A percentile compares a stretch with the other conserved stretches of the same genome.
Evolutionary conservation across 192 early-diverging fungal species (phyloP).

Genomic region (Umbelopsis isabellina): DNA sequence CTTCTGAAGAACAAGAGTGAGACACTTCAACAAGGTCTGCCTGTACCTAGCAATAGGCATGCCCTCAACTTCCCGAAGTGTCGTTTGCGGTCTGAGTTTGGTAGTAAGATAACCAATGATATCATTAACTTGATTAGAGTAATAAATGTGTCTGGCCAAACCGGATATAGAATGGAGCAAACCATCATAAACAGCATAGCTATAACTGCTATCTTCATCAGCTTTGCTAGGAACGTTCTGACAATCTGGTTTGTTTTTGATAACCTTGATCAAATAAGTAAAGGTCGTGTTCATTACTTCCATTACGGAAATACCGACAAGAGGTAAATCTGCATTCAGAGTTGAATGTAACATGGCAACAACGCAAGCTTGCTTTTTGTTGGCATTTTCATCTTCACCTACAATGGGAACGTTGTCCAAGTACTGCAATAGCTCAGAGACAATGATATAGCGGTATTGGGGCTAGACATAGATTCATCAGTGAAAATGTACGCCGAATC

Average conservation of each 20-base stretch:
- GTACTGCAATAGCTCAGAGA: slow-evolving; percentile 50
- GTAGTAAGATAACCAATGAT: slow-evolving; percentile 55
- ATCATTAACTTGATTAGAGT: slow-evolving; percentile 57
- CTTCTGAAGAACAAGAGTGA: slow-evolving; percentile 24
- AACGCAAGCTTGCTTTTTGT: slow-evolving; percentile 47
- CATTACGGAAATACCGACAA: slow-evolving; percentile 55
- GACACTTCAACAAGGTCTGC: slow-evolving; percentile 47
- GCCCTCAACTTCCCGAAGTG: slow-evolving; percentile 40
- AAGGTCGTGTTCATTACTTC: slow-evolving; percentile 56
- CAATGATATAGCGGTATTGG: slow-evolving; percentile 53
- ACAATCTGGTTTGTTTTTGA: slow-evolving; percentile 8
- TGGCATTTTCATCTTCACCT: background rate
- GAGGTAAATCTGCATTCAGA: slow-evolving; percentile 43
- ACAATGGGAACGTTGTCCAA: slow-evolving; percentile 34
- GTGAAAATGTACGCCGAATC: background rate
- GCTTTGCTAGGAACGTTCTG: background rate
- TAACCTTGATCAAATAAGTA: slow-evolving; percentile 41
- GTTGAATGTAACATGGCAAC: slow-evolving; percentile 48
- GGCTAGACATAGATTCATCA: slow-evolving; percentile 30
- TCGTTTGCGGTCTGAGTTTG: slow-evolving; percentile 33
- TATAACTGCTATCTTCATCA: background rate
- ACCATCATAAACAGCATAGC: slow-evolving; percentile 29
- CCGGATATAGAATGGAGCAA: slow-evolving; percentile 39
- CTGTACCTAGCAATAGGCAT: slow-evolving; percentile 45
- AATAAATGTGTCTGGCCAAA: slow-evolving; percentile 58